Evolutionary conservation across 805 yeast genomes (phyloP).

Genomic region (Metschnikowia lachancei): DNA sequence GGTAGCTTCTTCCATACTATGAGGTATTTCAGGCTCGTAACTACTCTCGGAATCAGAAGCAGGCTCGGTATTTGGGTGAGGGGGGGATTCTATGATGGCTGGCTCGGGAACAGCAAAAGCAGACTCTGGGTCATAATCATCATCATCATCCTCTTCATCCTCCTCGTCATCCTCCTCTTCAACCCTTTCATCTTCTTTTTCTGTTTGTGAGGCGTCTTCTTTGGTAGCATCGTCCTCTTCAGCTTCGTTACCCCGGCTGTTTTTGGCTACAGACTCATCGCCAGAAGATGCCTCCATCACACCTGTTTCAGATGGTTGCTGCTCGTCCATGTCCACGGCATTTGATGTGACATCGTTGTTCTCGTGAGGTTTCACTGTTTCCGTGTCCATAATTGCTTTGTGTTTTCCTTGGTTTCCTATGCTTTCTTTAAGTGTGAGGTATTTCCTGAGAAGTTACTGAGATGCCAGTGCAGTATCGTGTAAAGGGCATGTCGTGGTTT

Average conservation of each 20-base stretch:
- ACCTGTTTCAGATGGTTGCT: too few relatives aligned
- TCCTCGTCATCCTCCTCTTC: neutral
- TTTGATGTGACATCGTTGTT: too few relatives aligned
- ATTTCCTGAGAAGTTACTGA: neutral
- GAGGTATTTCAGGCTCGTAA: neutral
- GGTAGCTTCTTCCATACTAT: neutral
- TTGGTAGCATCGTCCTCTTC: too few relatives aligned
- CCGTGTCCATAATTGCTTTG: too few relatives aligned
- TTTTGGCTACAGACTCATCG: neutral
- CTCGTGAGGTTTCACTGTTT: too few relatives aligned
- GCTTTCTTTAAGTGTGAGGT: too few relatives aligned
- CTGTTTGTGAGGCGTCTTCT: too few relatives aligned
- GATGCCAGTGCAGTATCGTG: neutral
- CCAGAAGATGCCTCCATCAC: neutral
- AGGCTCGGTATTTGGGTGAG: neutral
- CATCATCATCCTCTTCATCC: slow-evolving; percentile 12
- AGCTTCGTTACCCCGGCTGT: too few relatives aligned
- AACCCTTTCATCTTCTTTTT: neutral
- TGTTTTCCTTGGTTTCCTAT: too few relatives aligned
- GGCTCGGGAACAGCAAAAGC: slow-evolving; percentile 1
- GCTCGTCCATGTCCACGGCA: too few relatives aligned
- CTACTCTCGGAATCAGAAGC: neutral
- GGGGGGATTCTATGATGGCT: neutral
- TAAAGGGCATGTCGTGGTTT: too few relatives aligned
- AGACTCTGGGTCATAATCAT: slow-evolving; percentile 18